Percentiles rank a stretch among this genome's conserved stretches.
These are phyloP conservation scores for Fusarium mundagurra DNA, from an alignment of 2,329 filamentous ascomycete genomes.

Conservation along the genomic window DNA sequence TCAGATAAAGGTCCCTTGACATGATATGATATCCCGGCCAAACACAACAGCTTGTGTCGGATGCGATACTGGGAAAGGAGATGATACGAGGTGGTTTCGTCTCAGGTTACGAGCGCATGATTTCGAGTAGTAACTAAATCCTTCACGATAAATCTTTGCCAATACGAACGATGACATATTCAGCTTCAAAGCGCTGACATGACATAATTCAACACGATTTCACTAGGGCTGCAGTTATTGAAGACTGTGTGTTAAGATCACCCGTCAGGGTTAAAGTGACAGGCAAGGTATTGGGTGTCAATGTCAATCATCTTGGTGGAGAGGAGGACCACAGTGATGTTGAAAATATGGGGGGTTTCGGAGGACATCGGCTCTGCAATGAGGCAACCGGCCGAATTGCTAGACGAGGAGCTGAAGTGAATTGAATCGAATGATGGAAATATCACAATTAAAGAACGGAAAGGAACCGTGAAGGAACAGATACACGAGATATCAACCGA, in stretches of 20 bases:
- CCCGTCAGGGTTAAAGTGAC: conserved; percentile 11
- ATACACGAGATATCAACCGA: background rate
- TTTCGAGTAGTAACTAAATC: background rate
- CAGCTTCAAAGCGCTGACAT: background rate
- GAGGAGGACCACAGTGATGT: background rate
- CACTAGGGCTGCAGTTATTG: background rate
- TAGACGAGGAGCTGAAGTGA: background rate
- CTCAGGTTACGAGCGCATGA: conserved; percentile 10
- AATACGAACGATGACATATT: background rate
- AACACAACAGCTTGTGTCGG: background rate
- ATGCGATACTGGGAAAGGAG: background rate
- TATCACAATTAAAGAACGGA: background rate
- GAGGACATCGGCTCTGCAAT: background rate
- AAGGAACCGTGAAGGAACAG: background rate
- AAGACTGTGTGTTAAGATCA: conserved; percentile 14
- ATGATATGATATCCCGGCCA: background rate
- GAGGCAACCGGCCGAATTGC: background rate
- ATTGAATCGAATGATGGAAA: background rate
- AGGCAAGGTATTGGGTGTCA: background rate
- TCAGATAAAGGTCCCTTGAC: background rate
- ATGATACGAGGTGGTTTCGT: conserved; percentile 18
- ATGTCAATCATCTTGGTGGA: background rate
- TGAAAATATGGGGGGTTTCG: background rate
- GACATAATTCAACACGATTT: background rate
- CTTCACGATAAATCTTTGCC: background rate